phyloP scores from a whole-genome alignment of 2,329 filamentous ascomycete genomes.

The Hypomyces rosellus region DNA sequence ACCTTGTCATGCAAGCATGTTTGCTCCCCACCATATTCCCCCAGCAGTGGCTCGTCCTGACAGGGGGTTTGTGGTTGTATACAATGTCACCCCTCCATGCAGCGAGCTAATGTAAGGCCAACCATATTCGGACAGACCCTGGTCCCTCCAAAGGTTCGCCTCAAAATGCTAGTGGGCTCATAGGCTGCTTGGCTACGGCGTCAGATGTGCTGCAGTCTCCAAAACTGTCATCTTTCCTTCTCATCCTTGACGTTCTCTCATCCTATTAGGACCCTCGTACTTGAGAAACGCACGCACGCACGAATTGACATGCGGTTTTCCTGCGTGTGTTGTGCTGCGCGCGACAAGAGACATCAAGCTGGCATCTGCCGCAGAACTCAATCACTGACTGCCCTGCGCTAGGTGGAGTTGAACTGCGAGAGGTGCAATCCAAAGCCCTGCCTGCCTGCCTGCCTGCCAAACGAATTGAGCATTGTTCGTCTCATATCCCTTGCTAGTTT shows the following conservation, averaged over 20 bases:
- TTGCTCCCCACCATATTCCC: slow-evolving; percentile 6
- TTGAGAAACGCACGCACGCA: slow-evolving; percentile 4
- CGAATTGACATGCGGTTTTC: slow-evolving; percentile 4
- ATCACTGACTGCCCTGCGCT: slow-evolving; percentile 3
- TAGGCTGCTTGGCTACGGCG: background rate
- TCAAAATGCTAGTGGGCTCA: slow-evolving; percentile 18
- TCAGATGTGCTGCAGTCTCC: slow-evolving; percentile 1
- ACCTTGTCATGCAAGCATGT: background rate
- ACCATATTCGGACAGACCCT: slow-evolving; percentile 24
- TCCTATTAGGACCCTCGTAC: slow-evolving; percentile 5
- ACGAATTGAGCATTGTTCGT: background rate
- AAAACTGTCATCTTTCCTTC: slow-evolving; percentile 18
- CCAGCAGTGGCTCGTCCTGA: slow-evolving; percentile 8
- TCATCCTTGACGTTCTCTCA: slow-evolving; percentile 6
- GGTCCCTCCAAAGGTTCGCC: slow-evolving; percentile 20
- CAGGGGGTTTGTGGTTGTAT: slow-evolving; percentile 13
- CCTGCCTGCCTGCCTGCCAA: background rate
- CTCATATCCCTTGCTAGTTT: slow-evolving; percentile 1
- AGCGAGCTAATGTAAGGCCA: slow-evolving; percentile 28
- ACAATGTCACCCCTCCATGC: slow-evolving; percentile 27
- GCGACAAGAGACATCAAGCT: slow-evolving; percentile 8
- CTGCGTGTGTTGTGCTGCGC: background rate
- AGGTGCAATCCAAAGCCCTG: slow-evolving; percentile 4
- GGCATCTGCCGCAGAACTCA: slow-evolving; percentile 4
- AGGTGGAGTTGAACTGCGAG: slow-evolving; percentile 4